Evolutionary conservation across 495 filamentous ascomycete species (phyloP), one percentile per base, ranked within the genome.

Genomic region (Cercophora newfieldiana): DNA sequence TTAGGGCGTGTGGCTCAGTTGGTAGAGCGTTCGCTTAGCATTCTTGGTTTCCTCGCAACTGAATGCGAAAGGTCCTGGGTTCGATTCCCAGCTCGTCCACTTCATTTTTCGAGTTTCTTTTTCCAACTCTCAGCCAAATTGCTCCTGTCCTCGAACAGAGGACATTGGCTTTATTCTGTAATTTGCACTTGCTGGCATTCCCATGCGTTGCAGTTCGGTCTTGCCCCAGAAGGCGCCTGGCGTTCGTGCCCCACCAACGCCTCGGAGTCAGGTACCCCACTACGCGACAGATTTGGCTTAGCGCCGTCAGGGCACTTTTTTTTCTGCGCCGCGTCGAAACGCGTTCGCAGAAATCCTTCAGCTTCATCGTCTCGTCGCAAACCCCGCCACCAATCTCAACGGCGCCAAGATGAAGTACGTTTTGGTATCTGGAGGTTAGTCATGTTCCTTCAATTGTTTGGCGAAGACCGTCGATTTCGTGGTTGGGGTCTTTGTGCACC

Each of bases 391-490:
- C 58, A 55, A 25, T 6, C 50, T n/a, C 25, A 30, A 1, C 21
- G 7, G 48, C 62, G 74, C 65, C 77, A 87, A 80, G 66, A 94
- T 93, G 90, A 92, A 93, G 81, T 92, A 91, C 80, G 88, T 93
- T 76, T 81, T 94, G 53, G 91, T 94, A 31, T 91, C 89, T 66
- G 91, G 91, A 85, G 90, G 89, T 59, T 12, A 61, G 44, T 63
- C 54, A 72, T 59, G 18, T 3, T 33, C 12, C 30, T 12, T 33
- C 12, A 33, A 5, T 33, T 33, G 4, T 33, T 12, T 12, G 12
- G 30, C 30, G 30, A 33, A 33, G 30, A 4, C 30, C 30, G n/a
- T n/a, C n/a, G n/a, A n/a, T n/a, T n/a, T n/a, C n/a, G n/a, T n/a
- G n/a, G n/a, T n/a, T n/a, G n/a, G n/a, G n/a, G n/a, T n/a, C n/a